Percentiles rank a stretch among this genome's conserved stretches.
Evolutionary conservation across 345 rosid species (phyloP).

Genomic region (Schrenkiella parvula): DNA sequence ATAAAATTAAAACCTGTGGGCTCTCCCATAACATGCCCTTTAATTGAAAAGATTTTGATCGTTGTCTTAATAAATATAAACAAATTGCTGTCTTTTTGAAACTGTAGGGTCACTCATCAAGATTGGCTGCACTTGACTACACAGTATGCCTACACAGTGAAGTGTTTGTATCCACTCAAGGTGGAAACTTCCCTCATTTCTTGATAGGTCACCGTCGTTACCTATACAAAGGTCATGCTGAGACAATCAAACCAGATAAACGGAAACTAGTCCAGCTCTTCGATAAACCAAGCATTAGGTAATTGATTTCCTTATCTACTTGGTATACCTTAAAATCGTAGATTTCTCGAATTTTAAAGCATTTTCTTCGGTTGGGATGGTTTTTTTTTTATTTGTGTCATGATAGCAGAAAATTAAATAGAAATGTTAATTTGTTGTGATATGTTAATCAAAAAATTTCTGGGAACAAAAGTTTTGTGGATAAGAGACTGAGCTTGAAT

Average conservation of each 20-base stretch:
- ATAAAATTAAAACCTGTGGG: constrained; percentile 9
- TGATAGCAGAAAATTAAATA: no score
- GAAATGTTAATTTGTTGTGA: no score
- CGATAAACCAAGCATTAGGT: constrained; percentile 83
- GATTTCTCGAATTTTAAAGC: background rate
- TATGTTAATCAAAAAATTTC: no score
- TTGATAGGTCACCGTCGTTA: constrained; percentile 92
- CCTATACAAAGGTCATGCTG: constrained; percentile 83
- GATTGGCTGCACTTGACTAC: constrained; percentile 95
- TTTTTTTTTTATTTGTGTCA: no score
- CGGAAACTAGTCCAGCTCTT: constrained; percentile 79
- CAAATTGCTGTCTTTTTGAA: constrained; percentile 5
- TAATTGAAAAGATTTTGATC: background rate
- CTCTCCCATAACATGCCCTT: background rate
- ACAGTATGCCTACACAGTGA: constrained; percentile 92
- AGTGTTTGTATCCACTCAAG: constrained; percentile 96
- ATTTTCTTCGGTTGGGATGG: background rate
- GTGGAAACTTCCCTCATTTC: constrained; percentile 98
- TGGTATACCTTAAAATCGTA: background rate
- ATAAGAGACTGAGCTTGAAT: no score
- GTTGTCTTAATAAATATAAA: background rate
- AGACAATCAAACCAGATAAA: constrained; percentile 89
- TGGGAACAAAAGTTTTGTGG: no score
- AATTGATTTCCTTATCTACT: background rate
- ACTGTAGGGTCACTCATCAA: constrained; percentile 78